Evolutionary conservation across 176 grass and related monocot species (phyloP).

Genomic region (Zea mays): Zm-B73-REFERENCE-NAM-5.0 NC_050099.1:33073001-33073500

Average conservation of each 20-base stretch:
- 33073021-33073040: slow-evolving; percentile 1
- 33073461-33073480: background rate
- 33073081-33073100: slow-evolving; percentile 75
- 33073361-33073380: slow-evolving; percentile 33
- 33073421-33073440: slow-evolving; percentile 6
- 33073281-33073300: slow-evolving; percentile 51
- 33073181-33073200: background rate
- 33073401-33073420: background rate
- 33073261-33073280: slow-evolving; percentile 47
- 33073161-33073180: background rate
- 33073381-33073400: slow-evolving; percentile 1
- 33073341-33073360: slow-evolving; percentile 1
- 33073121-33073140: slow-evolving; percentile 59
- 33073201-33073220: background rate
- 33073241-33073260: background rate
- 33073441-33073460: background rate
- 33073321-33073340: slow-evolving; percentile 41
- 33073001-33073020: slow-evolving; percentile 62
- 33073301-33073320: slow-evolving; percentile 45
- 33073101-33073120: slow-evolving; percentile 76
- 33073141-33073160: slow-evolving; percentile 44
- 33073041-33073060: background rate
- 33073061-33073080: slow-evolving; percentile 22
- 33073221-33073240: background rate
- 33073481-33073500: background rate